Conservation (phyloP, 345 rosid species). For the Chamaenerion angustifolium region DNA sequence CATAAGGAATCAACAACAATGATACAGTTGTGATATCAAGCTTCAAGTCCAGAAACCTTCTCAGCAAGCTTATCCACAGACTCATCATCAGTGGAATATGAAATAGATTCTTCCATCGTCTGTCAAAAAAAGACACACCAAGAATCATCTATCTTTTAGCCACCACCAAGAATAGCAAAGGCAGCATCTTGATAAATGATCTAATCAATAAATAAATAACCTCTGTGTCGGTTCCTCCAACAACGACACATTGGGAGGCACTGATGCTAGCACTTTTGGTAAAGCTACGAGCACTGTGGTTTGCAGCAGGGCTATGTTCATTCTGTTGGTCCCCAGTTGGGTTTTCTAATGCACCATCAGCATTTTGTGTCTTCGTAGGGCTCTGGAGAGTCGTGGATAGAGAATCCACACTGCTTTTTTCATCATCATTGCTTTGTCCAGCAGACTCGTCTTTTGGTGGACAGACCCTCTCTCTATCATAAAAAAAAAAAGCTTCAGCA, state of each 20-base stretch:
- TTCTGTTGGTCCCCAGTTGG: slow-evolving; percentile 12
- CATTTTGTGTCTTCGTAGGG: slow-evolving; percentile 14
- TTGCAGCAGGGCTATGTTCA: slow-evolving; percentile 17
- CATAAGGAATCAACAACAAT: too few species aligned
- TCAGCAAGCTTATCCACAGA: too few species aligned
- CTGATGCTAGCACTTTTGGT: slow-evolving; percentile 90
- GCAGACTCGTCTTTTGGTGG: slow-evolving; percentile 37
- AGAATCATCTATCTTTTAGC: too few species aligned
- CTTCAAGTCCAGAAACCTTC: too few species aligned
- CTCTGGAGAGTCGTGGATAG: slow-evolving; percentile 32
- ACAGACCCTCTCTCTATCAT: slow-evolving; percentile 66
- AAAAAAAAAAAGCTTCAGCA: slow-evolving; percentile 2
- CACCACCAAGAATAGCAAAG: too few species aligned
- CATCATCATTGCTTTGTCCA: slow-evolving; percentile 22
- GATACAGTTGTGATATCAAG: too few species aligned
- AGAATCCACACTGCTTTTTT: too few species aligned
- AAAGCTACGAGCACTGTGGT: slow-evolving; percentile 39
- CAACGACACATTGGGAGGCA: slow-evolving; percentile 71
- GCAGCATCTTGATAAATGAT: too few species aligned
- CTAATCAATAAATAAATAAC: neutral
- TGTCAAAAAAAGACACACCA: too few species aligned
- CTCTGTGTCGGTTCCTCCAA: slow-evolving; percentile 25
- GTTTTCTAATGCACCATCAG: slow-evolving; percentile 17
- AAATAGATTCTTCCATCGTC: too few species aligned
- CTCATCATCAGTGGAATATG: too few species aligned